Evolutionary conservation across 768 basidiomycete species (phyloP), one percentile per base, ranked within the genome.

Genomic region (Pleurotus salmoneostramineus): DNA sequence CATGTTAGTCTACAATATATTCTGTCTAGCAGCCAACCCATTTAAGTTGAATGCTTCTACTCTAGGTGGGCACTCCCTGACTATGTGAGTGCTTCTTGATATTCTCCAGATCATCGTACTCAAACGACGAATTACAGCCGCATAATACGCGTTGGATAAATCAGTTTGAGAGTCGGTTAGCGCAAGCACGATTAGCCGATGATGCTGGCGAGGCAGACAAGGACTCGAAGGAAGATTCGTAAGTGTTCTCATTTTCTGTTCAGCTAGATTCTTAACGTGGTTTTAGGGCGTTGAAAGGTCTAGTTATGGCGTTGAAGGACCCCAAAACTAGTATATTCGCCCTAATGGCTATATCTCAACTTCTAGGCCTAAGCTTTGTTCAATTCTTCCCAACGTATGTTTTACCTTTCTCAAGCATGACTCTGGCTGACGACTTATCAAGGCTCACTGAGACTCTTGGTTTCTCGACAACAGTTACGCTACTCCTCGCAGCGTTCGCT

Each of bases 151-250:
- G 73, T 35, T 88, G 85, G 85, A 66, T 88, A 33, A 71, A 73
- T 10, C 64, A 74, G 0, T 68, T 71, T 6, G 80, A 87, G 58
- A 74, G 76, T 15, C 78, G 76, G 32, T 73, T 88, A n/a, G 86
- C 86, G 3, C 85, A 85, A 66, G 80, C 78, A 12, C 82, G 86
- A 11, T 78, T 88, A 12, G 82, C 85, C 0, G 87, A 88, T 63
- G 85, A 88, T 64, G 83, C 81, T 6, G 84, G 85, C 10, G 85
- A 87, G 70, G 85, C 85, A 0, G 86, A 88, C 61, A 69, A 78
- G 62, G 86, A 88, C 61, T 78, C 77, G n/a, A 65, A 66, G 0
- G 69, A 76, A 33, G 84, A 83, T 56, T 82, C 85, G 86, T 87
- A 64, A 40, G 83, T 72, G 27, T 14, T 33, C 17, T 37, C 37